Conservation (phyloP, 139 green algal species). For the Zygnema cylindricum region DNA sequence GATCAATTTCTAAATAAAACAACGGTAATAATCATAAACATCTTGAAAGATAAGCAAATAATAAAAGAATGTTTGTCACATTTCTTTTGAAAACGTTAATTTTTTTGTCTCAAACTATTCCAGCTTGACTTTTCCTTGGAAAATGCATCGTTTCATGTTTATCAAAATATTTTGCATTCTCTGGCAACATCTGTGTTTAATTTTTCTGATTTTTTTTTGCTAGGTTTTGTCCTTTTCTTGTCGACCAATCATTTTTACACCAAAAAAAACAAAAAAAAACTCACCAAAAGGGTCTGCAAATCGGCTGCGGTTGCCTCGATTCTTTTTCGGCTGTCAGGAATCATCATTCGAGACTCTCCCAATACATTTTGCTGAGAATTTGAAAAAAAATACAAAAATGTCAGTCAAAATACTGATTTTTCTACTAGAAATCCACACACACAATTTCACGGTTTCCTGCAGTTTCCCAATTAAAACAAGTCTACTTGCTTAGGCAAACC, state of each 20-base stretch:
- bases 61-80: neutral
- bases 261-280: neutral
- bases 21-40: too few species aligned
- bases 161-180: neutral
- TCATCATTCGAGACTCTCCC: constrained; percentile 25
- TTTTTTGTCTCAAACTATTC: neutral
- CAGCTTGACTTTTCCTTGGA: neutral
- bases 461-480: too few species aligned
- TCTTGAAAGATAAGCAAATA: too few species aligned
- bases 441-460: too few species aligned
- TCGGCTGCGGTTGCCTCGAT: neutral
- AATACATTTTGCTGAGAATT: constrained; percentile 31
- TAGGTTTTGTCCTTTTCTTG: neutral
- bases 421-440: too few species aligned
- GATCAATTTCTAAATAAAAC: too few species aligned
- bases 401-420: too few species aligned
- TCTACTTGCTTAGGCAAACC: too few species aligned
- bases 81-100: neutral
- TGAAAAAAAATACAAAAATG: neutral
- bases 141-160: too few species aligned
- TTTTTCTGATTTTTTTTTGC: too few species aligned
- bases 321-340: constrained; percentile 12
- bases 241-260: neutral
- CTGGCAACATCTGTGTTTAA: neutral
- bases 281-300: neutral